A percentile compares a stretch with the other conserved stretches of the same genome.
phyloP scores from a whole-genome alignment of 306 rosid genomes.

The Quercus suber region DNA sequence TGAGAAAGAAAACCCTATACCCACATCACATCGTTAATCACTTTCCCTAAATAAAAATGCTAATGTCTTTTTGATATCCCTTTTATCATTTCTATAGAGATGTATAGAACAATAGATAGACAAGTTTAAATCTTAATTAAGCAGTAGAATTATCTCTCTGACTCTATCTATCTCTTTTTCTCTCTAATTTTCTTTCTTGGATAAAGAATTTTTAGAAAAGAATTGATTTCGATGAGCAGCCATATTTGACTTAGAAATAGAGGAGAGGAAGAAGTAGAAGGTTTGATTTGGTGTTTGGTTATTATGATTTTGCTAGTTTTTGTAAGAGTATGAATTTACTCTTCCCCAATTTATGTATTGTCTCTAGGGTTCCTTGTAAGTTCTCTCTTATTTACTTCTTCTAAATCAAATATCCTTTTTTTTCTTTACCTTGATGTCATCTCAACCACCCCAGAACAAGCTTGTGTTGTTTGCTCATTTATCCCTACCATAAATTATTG shows the following conservation, averaged over 20 bases:
- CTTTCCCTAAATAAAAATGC: neutral
- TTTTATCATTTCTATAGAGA: conserved; percentile 1
- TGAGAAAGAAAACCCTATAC: conserved; percentile 11
- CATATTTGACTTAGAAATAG: conserved; percentile 11
- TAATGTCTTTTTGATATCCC: neutral
- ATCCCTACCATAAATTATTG: too few relatives aligned
- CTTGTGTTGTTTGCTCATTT: too few relatives aligned
- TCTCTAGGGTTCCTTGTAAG: too few relatives aligned
- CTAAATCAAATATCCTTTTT: too few relatives aligned
- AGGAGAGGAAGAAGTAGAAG: neutral
- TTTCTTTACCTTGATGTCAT: too few relatives aligned
- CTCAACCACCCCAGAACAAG: too few relatives aligned
- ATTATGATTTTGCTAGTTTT: neutral
- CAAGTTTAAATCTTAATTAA: conserved; percentile 32
- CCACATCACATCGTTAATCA: neutral
- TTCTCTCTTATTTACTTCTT: too few relatives aligned
- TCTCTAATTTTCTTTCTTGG: neutral
- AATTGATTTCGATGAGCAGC: conserved; percentile 2
- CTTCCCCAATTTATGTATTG: too few relatives aligned
- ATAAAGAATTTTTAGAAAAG: neutral
- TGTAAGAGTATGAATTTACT: neutral
- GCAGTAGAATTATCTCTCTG: conserved; percentile 2
- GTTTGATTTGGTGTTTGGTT: neutral
- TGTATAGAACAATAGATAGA: conserved; percentile 40
- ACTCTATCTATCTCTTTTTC: neutral